These are phyloP conservation scores for Theileria parva DNA, from an alignment of 169 alveolate genomes.

Conservation along the genomic window DNA sequence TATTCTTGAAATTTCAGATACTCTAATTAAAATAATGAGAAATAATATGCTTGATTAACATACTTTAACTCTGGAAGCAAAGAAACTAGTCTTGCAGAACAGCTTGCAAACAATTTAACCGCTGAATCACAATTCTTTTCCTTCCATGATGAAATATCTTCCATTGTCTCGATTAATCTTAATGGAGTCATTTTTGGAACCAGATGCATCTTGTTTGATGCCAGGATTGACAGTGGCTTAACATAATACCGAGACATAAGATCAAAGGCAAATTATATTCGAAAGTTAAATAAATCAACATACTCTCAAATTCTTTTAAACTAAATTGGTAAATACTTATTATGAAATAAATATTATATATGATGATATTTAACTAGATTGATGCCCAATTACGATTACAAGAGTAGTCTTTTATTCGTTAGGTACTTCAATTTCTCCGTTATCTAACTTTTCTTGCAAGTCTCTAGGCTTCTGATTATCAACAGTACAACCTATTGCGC, in stretches of 20 bases:
- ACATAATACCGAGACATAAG: conserved; percentile 10
- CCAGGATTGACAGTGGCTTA: conserved; percentile 34
- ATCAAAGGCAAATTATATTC: background rate
- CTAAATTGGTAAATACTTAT: background rate
- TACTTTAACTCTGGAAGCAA: conserved; percentile 64
- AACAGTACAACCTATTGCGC: conserved; percentile 95
- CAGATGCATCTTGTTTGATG: conserved; percentile 35
- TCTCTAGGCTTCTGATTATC: conserved; percentile 93
- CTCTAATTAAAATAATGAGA: conserved; percentile 9
- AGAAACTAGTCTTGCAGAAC: conserved; percentile 33
- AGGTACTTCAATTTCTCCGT: conserved; percentile 87
- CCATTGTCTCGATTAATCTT: conserved; percentile 56
- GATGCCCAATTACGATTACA: conserved; percentile 1
- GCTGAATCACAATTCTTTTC: conserved; percentile 32
- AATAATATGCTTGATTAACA: background rate
- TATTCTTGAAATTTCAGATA: conserved; percentile 36
- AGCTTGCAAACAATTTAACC: conserved; percentile 30
- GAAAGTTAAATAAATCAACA: background rate
- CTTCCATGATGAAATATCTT: conserved; percentile 35
- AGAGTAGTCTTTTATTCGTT: conserved; percentile 46
- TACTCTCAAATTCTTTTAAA: background rate
- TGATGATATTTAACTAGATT: background rate
- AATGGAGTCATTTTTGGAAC: conserved; percentile 31
- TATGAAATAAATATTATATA: conserved; percentile 1
- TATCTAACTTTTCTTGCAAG: conserved; percentile 84